Percentiles rank a stretch among this genome's conserved stretches.
phyloP scores from a whole-genome alignment of 106 monocot genomes.

The Apostasia shenzhenica region DNA sequence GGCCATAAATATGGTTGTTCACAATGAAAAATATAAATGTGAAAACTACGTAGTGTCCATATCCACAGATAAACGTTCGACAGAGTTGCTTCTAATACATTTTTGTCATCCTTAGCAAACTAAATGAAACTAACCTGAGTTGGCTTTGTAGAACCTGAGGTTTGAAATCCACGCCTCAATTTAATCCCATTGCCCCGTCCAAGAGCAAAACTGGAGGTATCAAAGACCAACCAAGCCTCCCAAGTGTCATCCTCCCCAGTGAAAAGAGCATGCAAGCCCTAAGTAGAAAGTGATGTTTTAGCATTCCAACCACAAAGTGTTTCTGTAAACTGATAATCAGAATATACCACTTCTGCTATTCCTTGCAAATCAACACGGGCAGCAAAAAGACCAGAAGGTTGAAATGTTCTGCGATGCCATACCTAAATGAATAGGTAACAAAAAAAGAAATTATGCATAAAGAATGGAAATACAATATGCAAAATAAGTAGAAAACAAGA shows the following conservation, averaged over 20 bases:
- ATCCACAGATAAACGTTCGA: background rate
- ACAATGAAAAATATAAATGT: no score
- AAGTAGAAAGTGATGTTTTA: constrained; percentile 11
- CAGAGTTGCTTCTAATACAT: background rate
- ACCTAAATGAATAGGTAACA: constrained; percentile 32
- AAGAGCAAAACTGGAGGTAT: constrained; percentile 38
- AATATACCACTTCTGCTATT: constrained; percentile 31
- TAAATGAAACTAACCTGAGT: constrained; percentile 57
- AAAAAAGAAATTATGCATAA: no score
- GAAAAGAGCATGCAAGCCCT: constrained; percentile 98
- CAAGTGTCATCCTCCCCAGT: constrained; percentile 97
- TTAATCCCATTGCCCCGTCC: constrained; percentile 50
- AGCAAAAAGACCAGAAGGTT: constrained; percentile 96
- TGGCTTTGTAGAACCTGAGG: constrained; percentile 65
- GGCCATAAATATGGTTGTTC: no score
- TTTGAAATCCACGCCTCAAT: constrained; percentile 79
- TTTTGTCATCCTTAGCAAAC: background rate
- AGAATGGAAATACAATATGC: no score
- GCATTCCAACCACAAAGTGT: background rate
- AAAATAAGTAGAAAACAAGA: no score
- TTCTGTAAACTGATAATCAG: background rate
- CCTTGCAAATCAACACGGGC: constrained; percentile 93
- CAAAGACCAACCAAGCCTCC: constrained; percentile 80
- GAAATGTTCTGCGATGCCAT: constrained; percentile 93
- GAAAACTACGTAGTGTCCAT: background rate